Percentiles rank a stretch among this genome's conserved stretches.
phyloP scores from a whole-genome alignment of 805 yeast genomes.

The Spathaspora arborariae region DNA sequence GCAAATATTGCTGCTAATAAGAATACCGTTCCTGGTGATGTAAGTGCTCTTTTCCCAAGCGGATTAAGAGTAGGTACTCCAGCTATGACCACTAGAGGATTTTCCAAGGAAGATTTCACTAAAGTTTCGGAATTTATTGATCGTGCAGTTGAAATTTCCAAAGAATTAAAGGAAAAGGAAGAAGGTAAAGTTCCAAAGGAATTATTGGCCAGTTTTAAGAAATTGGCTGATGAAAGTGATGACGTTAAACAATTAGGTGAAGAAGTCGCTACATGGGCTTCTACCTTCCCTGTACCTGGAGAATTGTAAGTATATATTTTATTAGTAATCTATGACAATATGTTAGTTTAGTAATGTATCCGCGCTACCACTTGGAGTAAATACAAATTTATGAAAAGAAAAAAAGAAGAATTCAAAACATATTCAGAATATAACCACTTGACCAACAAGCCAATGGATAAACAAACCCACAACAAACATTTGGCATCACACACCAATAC shows the following conservation, averaged over 20 bases:
- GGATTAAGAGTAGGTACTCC: constrained; percentile 98
- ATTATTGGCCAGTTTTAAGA: constrained; percentile 88
- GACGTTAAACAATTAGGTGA: constrained; percentile 59
- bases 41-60: constrained; percentile 93
- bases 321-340: background rate
- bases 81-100: constrained; percentile 97
- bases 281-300: constrained; percentile 88
- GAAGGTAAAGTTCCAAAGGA: constrained; percentile 83
- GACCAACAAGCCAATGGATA: background rate
- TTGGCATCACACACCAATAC: constrained; percentile 5
- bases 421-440: background rate
- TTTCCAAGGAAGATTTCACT: constrained; percentile 80
- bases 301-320: constrained; percentile 33
- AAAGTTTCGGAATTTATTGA: constrained; percentile 79
- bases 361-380: background rate
- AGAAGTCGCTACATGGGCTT: constrained; percentile 90
- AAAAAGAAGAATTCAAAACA: background rate
- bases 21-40: constrained; percentile 97
- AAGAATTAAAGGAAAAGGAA: constrained; percentile 55
- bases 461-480: constrained; percentile 2
- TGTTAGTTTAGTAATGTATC: background rate
- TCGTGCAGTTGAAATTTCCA: constrained; percentile 66
- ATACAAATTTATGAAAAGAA: background rate
- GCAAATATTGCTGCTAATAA: constrained; percentile 95
- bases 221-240: constrained; percentile 64